Percentiles rank a stretch among this genome's conserved stretches.
phyloP scores from a whole-genome alignment of 2,329 filamentous ascomycete species.

The Paramyrothecium roridum region DNA sequence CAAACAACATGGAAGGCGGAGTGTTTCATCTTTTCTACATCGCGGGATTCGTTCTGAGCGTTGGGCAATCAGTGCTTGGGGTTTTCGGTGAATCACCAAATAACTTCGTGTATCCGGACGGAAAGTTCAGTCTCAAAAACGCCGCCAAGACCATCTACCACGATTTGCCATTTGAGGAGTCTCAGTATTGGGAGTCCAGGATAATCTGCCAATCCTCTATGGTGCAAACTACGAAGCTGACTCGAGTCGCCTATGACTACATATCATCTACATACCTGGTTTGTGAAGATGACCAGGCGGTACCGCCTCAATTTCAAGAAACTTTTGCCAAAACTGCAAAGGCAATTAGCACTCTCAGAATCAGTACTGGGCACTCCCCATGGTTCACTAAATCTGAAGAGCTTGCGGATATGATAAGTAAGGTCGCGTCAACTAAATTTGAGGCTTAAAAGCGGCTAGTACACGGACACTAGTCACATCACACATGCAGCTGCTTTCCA shows the following conservation, averaged over 20 bases:
- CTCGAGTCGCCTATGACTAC: not conserved
- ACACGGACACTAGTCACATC: too few relatives aligned
- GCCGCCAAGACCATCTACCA: conserved; percentile 2
- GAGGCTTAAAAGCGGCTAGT: too few relatives aligned
- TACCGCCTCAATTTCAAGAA: conserved; percentile 1
- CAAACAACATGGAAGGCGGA: not conserved
- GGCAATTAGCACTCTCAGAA: not conserved
- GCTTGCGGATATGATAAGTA: not conserved
- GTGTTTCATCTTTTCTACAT: conserved; percentile 1
- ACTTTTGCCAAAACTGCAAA: not conserved
- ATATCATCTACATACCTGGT: conserved; percentile 2
- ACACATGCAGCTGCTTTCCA: too few relatives aligned
- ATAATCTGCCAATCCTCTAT: conserved; percentile 1
- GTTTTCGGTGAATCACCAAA: conserved; percentile 1
- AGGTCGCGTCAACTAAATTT: too few relatives aligned
- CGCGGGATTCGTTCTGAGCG: conserved; percentile 1
- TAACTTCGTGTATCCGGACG: not conserved
- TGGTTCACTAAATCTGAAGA: not conserved
- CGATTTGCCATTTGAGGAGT: conserved; percentile 1
- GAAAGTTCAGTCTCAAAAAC: conserved; percentile 2
- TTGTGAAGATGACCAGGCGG: not conserved
- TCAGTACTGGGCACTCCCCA: conserved; percentile 2
- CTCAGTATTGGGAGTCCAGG: conserved; percentile 1
- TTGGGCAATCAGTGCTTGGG: conserved; percentile 3
- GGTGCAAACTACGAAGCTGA: conserved; percentile 1